A percentile compares a stretch with the other conserved stretches of the same genome.
phyloP scores from a whole-genome alignment of 495 filamentous ascomycete genomes.

The Chaetomium cochliodes region DNA sequence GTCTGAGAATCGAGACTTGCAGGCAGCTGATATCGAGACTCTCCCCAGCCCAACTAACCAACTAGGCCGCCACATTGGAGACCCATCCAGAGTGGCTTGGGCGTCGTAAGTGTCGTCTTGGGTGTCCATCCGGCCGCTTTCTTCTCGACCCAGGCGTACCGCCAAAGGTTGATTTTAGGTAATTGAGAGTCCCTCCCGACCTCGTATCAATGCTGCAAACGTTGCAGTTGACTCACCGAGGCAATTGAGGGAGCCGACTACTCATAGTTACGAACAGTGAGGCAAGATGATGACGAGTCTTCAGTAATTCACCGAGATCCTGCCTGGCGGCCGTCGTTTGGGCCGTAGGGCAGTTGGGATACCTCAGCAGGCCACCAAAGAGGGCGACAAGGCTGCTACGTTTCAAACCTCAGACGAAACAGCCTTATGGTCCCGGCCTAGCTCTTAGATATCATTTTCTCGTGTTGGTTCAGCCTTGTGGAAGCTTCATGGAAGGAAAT shows the following conservation, averaged over 20 bases:
- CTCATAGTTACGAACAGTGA: background rate
- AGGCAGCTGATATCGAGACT: background rate
- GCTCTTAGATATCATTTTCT: background rate
- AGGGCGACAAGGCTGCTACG: constrained; percentile 2
- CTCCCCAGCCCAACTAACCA: background rate
- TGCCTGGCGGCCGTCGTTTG: background rate
- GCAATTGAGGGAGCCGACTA: constrained; percentile 1
- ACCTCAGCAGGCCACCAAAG: background rate
- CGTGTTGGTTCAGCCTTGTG: background rate
- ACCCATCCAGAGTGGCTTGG: background rate
- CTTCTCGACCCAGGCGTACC: background rate
- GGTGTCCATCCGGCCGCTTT: background rate
- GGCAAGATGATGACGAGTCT: background rate
- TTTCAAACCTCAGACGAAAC: constrained; percentile 14
- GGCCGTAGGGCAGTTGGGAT: constrained; percentile 7
- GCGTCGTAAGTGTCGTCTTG: background rate
- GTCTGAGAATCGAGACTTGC: background rate
- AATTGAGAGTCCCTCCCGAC: too few relatives aligned
- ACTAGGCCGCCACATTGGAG: background rate
- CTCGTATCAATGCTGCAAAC: too few relatives aligned
- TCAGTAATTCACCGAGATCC: background rate
- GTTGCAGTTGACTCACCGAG: background rate
- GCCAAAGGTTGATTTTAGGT: background rate
- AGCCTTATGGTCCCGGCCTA: background rate
- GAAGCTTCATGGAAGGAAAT: background rate